Conservation (phyloP, 2,329 filamentous ascomycete genomes). For the Fusarium agapanthi region DNA sequence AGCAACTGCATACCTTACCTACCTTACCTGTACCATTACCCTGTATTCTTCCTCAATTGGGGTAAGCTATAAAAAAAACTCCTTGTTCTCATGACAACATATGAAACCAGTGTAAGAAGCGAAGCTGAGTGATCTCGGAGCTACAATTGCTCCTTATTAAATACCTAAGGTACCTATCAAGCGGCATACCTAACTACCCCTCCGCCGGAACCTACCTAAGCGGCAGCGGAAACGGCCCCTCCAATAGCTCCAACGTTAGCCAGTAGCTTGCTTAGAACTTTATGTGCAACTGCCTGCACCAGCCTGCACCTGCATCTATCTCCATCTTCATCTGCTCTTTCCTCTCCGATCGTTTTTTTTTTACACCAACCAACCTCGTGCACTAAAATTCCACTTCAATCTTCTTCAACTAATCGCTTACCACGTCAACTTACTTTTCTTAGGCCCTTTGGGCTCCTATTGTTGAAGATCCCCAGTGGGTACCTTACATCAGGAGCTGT, state of each 20-base stretch:
- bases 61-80: neutral
- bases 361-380: conserved; percentile 20
- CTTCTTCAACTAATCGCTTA: neutral
- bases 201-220: neutral
- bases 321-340: conserved; percentile 24
- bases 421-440: neutral
- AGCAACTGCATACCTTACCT: neutral
- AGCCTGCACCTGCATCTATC: conserved; percentile 20
- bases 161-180: neutral
- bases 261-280: conserved; percentile 16
- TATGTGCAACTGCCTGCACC: conserved; percentile 7
- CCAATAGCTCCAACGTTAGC: conserved; percentile 18
- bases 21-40: too few species aligned
- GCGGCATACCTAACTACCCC: conserved; percentile 14
- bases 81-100: neutral
- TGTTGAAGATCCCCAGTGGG: neutral
- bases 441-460: neutral
- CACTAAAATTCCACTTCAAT: neutral
- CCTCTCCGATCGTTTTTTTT: conserved; percentile 12
- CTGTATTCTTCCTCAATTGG: neutral
- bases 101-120: neutral
- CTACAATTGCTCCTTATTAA: neutral
- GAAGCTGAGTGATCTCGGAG: neutral
- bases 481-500: conserved; percentile 14
- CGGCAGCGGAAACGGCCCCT: conserved; percentile 11